Base-by-base conservation (phyloP, 1,284 basidiomycete genomes). In the Pyrrhoderma noxium region DNA sequence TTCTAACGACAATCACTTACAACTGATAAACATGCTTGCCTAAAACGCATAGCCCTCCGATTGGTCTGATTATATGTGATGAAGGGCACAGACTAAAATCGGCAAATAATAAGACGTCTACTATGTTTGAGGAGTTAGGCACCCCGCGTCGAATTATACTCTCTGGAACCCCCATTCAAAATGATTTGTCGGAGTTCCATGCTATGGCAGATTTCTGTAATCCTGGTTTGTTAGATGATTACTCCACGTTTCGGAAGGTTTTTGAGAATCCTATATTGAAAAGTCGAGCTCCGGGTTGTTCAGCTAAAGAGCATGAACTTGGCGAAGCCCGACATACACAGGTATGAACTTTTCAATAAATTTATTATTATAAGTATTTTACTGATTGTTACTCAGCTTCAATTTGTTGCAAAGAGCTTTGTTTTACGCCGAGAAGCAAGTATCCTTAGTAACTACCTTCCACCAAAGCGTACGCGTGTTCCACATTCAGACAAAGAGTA, bases 131-230 rank as follows among this genome's bases (percentile, higher is more conserved):
- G 56, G 76, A 79, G 13, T 71, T 99, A 36, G 73, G 72, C 49
- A 92, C 89, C 1, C 75, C 75, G 3, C 74, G 89, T 21, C 73
- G 91, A 40, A 77, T 93, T 54, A 95, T 99, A 47, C 73, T 99
- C 2, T 95, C 94, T 0, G 96, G 96, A 16, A 99, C 96, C 1
- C 96, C 96, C 0, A 92, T 99, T 42, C 92, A 99, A 67, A 99
- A 99, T 65, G 92, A 98, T 64, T 72, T 99, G 16, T 76, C 86
- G 52, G 96, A 99, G 66, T 96, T 96, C 63, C 94, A 94, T 67
- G 80, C 93, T 3, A 98, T 98, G 93, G 91, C 89, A 41, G 85
- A 97, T 57, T 99, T 98, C 64, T 92, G 92, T 62, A 95, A 94
- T 64, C 94, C 93, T 16, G 89, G 88, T 18, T 66, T 96, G 14